A percentile compares a stretch with the other conserved stretches of the same genome.
These are phyloP conservation scores for Penicillium freii DNA, from an alignment of 2,329 filamentous ascomycete species.

Conservation along the genomic window DNA sequence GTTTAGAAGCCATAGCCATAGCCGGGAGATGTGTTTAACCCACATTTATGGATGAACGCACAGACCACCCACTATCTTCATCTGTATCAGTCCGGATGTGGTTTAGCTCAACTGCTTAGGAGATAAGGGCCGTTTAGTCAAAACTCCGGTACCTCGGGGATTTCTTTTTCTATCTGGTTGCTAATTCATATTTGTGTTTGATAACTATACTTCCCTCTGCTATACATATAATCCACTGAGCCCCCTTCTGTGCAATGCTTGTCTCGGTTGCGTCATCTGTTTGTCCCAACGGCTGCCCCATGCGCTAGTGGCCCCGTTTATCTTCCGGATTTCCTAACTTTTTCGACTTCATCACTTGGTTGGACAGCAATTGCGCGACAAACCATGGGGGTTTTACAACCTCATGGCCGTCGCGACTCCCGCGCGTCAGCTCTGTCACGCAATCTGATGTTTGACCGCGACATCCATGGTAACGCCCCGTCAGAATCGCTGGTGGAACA, in stretches of 20 bases:
- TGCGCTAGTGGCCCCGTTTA: constrained; percentile 21
- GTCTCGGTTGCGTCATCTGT: constrained; percentile 21
- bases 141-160: not conserved
- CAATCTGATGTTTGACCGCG: constrained; percentile 24
- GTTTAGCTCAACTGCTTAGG: not conserved
- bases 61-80: not conserved
- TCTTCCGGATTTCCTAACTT: constrained; percentile 13
- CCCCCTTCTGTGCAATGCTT: not conserved
- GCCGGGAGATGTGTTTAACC: not conserved
- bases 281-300: constrained; percentile 8
- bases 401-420: constrained; percentile 32
- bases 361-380: constrained; percentile 11
- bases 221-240: not conserved
- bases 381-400: constrained; percentile 32
- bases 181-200: constrained; percentile 3
- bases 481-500: constrained; percentile 30
- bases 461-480: constrained; percentile 14
- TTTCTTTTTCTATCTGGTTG: constrained; percentile 3
- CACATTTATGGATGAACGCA: not conserved
- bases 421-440: constrained; percentile 28
- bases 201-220: not conserved
- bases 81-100: constrained; percentile 6
- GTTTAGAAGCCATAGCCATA: not conserved
- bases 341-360: not conserved
- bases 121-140: constrained; percentile 12